A percentile compares a stretch with the other conserved stretches of the same genome.
Evolutionary conservation across 1,139 yeast genomes (phyloP).

Genomic region (Suhomyces atakaporum): DNA sequence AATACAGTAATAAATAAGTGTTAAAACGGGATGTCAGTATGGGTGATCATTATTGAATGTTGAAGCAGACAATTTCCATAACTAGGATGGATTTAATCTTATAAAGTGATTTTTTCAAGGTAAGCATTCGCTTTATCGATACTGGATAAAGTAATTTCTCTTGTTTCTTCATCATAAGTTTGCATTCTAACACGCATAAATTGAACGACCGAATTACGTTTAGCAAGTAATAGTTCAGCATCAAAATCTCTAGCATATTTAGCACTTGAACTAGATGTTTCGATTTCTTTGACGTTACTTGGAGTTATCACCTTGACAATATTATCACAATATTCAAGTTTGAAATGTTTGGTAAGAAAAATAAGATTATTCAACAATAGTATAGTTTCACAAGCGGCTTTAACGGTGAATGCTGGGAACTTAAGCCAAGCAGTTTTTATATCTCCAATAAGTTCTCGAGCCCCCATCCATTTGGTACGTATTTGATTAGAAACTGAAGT

Average conservation of each 20-base stretch:
- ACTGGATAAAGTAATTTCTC: constrained; percentile 19
- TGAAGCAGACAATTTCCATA: too few species aligned
- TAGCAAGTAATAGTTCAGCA: constrained; percentile 15
- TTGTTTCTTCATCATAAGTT: constrained; percentile 16
- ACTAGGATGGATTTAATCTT: too few species aligned
- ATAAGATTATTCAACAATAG: constrained; percentile 32
- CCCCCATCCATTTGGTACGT: constrained; percentile 44
- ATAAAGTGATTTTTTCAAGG: constrained; percentile 22
- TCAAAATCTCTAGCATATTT: constrained; percentile 15
- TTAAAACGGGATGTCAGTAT: too few species aligned
- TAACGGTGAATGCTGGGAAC: constrained; percentile 32
- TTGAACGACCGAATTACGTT: constrained; percentile 20
- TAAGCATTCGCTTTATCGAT: constrained; percentile 24
- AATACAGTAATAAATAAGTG: neutral
- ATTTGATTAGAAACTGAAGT: constrained; percentile 3
- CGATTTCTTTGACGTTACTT: neutral
- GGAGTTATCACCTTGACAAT: constrained; percentile 1
- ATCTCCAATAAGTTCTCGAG: constrained; percentile 30
- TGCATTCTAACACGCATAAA: constrained; percentile 24
- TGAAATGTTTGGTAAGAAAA: constrained; percentile 21
- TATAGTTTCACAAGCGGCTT: constrained; percentile 27
- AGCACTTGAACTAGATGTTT: neutral
- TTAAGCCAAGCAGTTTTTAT: constrained; percentile 46
- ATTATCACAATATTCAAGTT: constrained; percentile 6
- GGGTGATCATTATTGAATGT: too few species aligned